phyloP scores from a whole-genome alignment of 495 filamentous ascomycete species.

The Sordaria brevicollis region DNA sequence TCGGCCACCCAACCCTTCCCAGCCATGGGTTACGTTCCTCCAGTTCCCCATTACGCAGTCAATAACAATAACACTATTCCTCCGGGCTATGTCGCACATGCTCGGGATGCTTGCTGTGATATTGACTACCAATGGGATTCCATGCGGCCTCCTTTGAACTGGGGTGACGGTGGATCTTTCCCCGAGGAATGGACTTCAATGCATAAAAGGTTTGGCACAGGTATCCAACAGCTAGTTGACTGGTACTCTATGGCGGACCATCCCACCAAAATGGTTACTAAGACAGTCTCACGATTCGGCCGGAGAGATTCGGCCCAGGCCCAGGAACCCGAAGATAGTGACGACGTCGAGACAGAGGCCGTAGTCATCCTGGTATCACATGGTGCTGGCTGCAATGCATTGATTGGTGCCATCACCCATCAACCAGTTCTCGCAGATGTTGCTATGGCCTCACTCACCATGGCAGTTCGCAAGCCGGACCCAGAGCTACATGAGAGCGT shows the following conservation, averaged over 20 bases:
- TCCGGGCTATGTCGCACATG: slow-evolving; percentile 77
- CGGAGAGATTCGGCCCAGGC: slow-evolving; percentile 8
- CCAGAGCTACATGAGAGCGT: slow-evolving; percentile 4
- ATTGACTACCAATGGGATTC: slow-evolving; percentile 96
- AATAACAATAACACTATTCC: slow-evolving; percentile 74
- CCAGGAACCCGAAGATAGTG: slow-evolving; percentile 25
- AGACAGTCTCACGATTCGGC: slow-evolving; percentile 13
- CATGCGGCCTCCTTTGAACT: slow-evolving; percentile 59
- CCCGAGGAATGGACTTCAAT: slow-evolving; percentile 93
- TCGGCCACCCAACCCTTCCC: slow-evolving; percentile 2
- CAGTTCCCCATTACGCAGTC: slow-evolving; percentile 73
- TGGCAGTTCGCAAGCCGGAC: slow-evolving; percentile 63
- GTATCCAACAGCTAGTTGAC: slow-evolving; percentile 60
- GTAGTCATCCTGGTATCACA: slow-evolving; percentile 91
- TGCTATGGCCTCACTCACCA: slow-evolving; percentile 77
- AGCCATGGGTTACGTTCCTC: slow-evolving; percentile 53
- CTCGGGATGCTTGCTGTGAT: slow-evolving; percentile 76
- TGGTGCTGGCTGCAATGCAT: slow-evolving; percentile 93
- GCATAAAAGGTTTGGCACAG: slow-evolving; percentile 78
- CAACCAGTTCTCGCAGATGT: slow-evolving; percentile 85
- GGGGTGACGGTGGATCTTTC: slow-evolving; percentile 79
- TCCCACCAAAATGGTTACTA: slow-evolving; percentile 38
- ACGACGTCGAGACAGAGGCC: slow-evolving; percentile 53
- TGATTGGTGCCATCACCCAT: slow-evolving; percentile 83
- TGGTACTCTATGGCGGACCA: slow-evolving; percentile 59